A percentile compares a stretch with the other conserved stretches of the same genome.
phyloP scores from a whole-genome alignment of 805 yeast species.

The Zygosaccharomyces siamensis region DNA sequence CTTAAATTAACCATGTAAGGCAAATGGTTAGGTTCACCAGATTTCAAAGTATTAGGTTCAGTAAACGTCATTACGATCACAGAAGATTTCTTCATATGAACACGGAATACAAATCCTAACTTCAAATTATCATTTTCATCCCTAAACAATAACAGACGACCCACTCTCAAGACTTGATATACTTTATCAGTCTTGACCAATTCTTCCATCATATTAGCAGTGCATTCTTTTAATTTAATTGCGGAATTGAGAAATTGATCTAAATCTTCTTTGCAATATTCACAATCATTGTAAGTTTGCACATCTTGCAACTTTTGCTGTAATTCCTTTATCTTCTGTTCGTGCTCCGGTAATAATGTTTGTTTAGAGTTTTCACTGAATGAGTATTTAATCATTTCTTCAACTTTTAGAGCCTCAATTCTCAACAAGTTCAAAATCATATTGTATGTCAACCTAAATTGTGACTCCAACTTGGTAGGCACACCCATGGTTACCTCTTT shows the following conservation, averaged over 20 bases:
- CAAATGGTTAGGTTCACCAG: slow-evolving; percentile 32
- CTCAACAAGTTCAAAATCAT: slow-evolving; percentile 90
- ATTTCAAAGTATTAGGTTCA: slow-evolving; percentile 26
- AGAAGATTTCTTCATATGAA: slow-evolving; percentile 22
- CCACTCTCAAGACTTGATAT: slow-evolving; percentile 46
- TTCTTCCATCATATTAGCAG: slow-evolving; percentile 44
- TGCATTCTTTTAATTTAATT: slow-evolving; percentile 42
- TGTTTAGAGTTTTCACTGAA: slow-evolving; percentile 90
- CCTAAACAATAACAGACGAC: slow-evolving; percentile 55
- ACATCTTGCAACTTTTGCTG: slow-evolving; percentile 43
- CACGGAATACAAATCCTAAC: slow-evolving; percentile 51
- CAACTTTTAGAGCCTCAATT: slow-evolving; percentile 93
- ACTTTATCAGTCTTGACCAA: slow-evolving; percentile 45
- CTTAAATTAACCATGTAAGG: slow-evolving; percentile 35
- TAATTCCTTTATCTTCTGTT: slow-evolving; percentile 54
- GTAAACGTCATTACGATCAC: slow-evolving; percentile 34
- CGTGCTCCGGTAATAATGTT: slow-evolving; percentile 79
- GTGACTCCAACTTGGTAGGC: slow-evolving; percentile 86
- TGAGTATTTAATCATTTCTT: slow-evolving; percentile 95
- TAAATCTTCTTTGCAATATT: slow-evolving; percentile 39
- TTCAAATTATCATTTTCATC: slow-evolving; percentile 39
- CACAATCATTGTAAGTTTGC: slow-evolving; percentile 35
- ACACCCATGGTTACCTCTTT: slow-evolving; percentile 81
- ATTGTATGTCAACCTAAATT: slow-evolving; percentile 89
- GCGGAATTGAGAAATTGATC: slow-evolving; percentile 43